Evolutionary conservation across 2,329 filamentous ascomycete genomes (phyloP), one percentile per base, ranked within the genome.

Genomic region (Pseudogymnoascus sp.): DNA sequence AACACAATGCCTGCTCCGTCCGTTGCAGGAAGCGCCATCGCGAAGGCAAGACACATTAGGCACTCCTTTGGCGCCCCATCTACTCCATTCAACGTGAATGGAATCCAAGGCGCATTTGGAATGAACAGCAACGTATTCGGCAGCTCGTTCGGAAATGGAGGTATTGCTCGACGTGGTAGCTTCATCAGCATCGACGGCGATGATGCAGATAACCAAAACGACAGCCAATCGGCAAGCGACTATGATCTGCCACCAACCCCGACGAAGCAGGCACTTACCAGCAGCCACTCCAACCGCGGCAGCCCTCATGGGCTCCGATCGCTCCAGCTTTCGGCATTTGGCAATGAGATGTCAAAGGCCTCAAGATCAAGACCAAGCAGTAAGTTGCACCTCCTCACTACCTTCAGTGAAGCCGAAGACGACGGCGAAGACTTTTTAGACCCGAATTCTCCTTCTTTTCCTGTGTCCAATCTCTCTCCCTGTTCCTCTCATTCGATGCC

Each of bases 211-310:
- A 77, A 81, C 62, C 81, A 83, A 66, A 78, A 81, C 66, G 83
- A 86, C 62, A 81, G 79, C 65, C 84, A 86, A 67, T 74, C 76
- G 4, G 79, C 81, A 60, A 78, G 76, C 16, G 90, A 92, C 62
- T 80, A 77, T 38, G 92, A 96, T 58, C 79, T 93, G 62, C 92
- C 93, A n/a, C 92, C 93, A 1, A 99, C 94, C 1, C 94, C 94
- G 0, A 97, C 94, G 0, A 97, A 96, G 74, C 85, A 85, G 66
- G 74, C 77, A 71, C 63, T 75, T 35, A 36, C 30, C 62, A 67
- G 8, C 62, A 65, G 11, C 62, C 66, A 41, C 54, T 22, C 22
- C 30, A 58, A 62, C 18, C 66, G 66, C 58, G 70, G 68, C 12
- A 72, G 71, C 59, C 71, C 70, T 5, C 70, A 68, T 41, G 67